Base-by-base conservation (phyloP, 169 alveolate genomes). In the Besnoitia besnoiti region DNA sequence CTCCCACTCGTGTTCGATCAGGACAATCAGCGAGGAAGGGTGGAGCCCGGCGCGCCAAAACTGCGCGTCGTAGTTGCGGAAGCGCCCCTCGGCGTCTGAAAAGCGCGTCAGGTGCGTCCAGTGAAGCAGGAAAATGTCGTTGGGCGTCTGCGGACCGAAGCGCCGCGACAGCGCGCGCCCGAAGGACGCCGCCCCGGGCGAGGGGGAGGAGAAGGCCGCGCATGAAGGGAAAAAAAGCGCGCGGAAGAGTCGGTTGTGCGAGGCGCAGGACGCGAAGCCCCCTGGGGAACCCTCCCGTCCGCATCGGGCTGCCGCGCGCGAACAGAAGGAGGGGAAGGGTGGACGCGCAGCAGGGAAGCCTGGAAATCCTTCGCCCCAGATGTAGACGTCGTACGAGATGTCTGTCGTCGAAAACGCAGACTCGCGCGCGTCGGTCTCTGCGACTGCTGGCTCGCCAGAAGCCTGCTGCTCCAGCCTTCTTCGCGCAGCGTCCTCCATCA, bases 131-230 rank as follows among this genome's bases (percentile, higher is more conserved):
- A 51, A 51, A 24, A 51, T 24, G 67, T 51, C 67, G 24, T 51
- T 51, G 14, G 67, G n/a, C n/a, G 67, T 51, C 67, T 51, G 67
- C n/a, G n/a, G n/a, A 16, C 67, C 67, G 67, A 51, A 51, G n/a
- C 67, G 24, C n/a, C 67, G 67, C 67, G 67, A 51, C n/a, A 51
- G n/a, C 24, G 67, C 67, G n/a, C 67, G 67, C n/a, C 67, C 67
- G 24, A 51, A 51, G 24, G 67, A 51, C 67, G 24, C n/a, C n/a
- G n/a, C n/a, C n/a, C n/a, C n/a, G n/a, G n/a, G n/a, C n/a, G n/a
- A n/a, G 24, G 67, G 67, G n/a, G 67, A 24, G 14, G 67, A 51
- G 24, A 24, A 51, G 24, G 67, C 24, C 24, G 14, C 24, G 67
- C 67, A 51, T 14, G 67, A 51, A 14, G 67, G 67, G 67, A 51